A percentile compares a stretch with the other conserved stretches of the same genome.
These are phyloP conservation scores for Plasmodium gallinaceum DNA, from an alignment of 169 alveolate genomes.

Conservation along the genomic window DNA sequence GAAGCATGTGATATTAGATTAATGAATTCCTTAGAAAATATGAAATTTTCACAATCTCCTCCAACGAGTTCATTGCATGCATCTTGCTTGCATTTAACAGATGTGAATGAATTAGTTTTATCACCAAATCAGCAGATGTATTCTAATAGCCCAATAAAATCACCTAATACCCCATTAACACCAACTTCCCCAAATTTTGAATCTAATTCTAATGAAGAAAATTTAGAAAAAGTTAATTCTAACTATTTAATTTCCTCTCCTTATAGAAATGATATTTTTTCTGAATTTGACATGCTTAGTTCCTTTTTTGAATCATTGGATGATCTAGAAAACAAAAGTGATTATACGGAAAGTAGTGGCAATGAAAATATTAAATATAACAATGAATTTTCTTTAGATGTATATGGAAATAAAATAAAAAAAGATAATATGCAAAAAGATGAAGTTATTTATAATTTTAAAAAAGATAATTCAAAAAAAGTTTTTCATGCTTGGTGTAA, in stretches of 20 bases:
- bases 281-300: slow-evolving; percentile 70
- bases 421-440: slow-evolving; percentile 46
- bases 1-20: slow-evolving; percentile 75
- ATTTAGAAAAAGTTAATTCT: slow-evolving; percentile 65
- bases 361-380: slow-evolving; percentile 46
- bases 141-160: slow-evolving; percentile 59
- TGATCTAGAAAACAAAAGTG: slow-evolving; percentile 67
- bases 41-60: slow-evolving; percentile 75
- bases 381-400: slow-evolving; percentile 48
- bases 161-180: slow-evolving; percentile 36
- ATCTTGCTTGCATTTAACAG: slow-evolving; percentile 64
- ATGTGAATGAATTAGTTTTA: slow-evolving; percentile 72
- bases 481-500: slow-evolving; percentile 75
- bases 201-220: slow-evolving; percentile 59
- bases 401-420: slow-evolving; percentile 10
- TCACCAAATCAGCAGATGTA: slow-evolving; percentile 70
- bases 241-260: slow-evolving; percentile 70
- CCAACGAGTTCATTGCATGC: slow-evolving; percentile 76
- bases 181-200: slow-evolving; percentile 66
- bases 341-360: slow-evolving; percentile 60
- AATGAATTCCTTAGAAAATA: slow-evolving; percentile 59
- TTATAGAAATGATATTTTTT: slow-evolving; percentile 61
- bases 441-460: slow-evolving; percentile 69
- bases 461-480: slow-evolving; percentile 49
- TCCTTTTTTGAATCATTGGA: slow-evolving; percentile 69